Evolutionary conservation across 257 asterid genomes (phyloP).

Genomic region (Solanum sejunctum): DNA sequence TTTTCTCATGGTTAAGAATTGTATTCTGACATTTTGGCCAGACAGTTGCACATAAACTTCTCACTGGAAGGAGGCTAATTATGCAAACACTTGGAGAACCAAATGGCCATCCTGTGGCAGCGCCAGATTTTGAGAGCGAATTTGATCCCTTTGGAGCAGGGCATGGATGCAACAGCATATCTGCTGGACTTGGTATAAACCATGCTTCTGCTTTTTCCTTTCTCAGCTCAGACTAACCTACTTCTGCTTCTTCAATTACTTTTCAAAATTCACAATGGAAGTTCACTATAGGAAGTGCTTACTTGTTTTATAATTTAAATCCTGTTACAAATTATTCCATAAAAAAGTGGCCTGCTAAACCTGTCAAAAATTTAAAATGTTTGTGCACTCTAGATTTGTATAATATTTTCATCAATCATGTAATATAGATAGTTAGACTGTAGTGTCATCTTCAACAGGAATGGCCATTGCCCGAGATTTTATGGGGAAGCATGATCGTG

Average conservation of each 20-base stretch:
- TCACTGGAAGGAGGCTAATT: constrained; percentile 71
- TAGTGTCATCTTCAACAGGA: constrained; percentile 25
- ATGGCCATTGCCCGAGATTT: constrained; percentile 92
- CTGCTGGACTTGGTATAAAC: constrained; percentile 79
- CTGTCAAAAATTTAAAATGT: neutral
- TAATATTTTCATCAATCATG: neutral
- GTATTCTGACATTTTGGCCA: constrained; percentile 14
- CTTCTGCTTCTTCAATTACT: neutral
- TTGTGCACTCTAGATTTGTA: neutral
- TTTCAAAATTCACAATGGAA: neutral
- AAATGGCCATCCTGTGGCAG: constrained; percentile 19
- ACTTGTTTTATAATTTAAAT: neutral
- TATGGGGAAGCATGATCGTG: constrained; percentile 61
- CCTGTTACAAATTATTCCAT: neutral
- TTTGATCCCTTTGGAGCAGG: constrained; percentile 65
- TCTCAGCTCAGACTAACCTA: neutral
- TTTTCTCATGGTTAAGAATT: neutral
- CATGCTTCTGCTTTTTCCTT: constrained; percentile 1
- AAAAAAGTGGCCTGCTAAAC: neutral
- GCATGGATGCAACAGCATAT: constrained; percentile 86
- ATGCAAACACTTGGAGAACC: constrained; percentile 12
- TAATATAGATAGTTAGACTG: neutral
- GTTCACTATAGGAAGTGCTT: neutral
- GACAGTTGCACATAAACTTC: constrained; percentile 86
- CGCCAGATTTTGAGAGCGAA: constrained; percentile 29